Evolutionary conservation across 1,139 yeast species (phyloP).

Genomic region (Taiozyma sp.): DNA sequence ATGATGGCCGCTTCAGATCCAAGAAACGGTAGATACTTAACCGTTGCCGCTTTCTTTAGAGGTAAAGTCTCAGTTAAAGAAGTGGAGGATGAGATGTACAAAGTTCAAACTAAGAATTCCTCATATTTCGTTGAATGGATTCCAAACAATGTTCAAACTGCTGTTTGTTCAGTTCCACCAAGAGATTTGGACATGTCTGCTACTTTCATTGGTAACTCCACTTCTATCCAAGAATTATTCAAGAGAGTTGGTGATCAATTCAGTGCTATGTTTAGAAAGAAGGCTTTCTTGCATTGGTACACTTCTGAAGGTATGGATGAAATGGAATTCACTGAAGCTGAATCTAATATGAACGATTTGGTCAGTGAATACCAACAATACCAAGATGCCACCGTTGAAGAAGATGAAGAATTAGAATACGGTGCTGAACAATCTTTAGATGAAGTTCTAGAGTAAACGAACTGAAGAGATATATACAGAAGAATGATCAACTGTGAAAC

Average conservation of each 20-base stretch:
- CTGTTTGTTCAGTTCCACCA: constrained; percentile 94
- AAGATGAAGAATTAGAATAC: constrained; percentile 69
- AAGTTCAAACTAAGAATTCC: constrained; percentile 87
- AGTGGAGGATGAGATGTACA: constrained; percentile 92
- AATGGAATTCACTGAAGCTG: constrained; percentile 87
- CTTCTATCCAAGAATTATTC: constrained; percentile 98
- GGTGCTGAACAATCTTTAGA: constrained; percentile 26
- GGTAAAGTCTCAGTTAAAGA: constrained; percentile 98
- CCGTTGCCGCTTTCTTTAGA: constrained; percentile 93
- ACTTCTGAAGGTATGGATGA: constrained; percentile 97
- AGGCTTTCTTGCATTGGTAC: constrained; percentile 99
- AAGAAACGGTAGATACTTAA: constrained; percentile 95
- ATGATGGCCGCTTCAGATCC: constrained; percentile 99
- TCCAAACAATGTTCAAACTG: constrained; percentile 98
- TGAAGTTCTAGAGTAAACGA: constrained; percentile 23
- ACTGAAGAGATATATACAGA: background rate
- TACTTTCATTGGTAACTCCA: constrained; percentile 94
- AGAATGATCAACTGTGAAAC: background rate
- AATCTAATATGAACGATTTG: constrained; percentile 93
- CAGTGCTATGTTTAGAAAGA: constrained; percentile 96
- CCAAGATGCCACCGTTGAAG: constrained; percentile 86
- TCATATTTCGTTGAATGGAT: constrained; percentile 99
- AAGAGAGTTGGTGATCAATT: constrained; percentile 93
- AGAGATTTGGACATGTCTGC: constrained; percentile 87
- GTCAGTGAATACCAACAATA: constrained; percentile 97